Conservation (phyloP, 352 stramenopile genomes). For the Phytophthora tentaculata region DNA sequence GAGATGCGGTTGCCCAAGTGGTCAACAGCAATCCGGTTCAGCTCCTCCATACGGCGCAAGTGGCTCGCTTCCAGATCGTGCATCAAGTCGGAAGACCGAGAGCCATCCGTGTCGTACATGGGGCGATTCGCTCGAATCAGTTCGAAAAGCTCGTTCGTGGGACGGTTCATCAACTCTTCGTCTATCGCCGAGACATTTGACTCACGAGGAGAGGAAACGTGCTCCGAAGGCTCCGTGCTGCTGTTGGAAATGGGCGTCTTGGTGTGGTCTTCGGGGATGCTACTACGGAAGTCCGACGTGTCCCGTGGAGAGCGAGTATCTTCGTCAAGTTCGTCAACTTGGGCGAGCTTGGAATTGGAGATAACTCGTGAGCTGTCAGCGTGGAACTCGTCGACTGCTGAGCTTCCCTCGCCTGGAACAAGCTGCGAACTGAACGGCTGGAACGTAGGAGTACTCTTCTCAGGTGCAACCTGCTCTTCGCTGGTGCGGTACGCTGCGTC, state of each 20-base stretch:
- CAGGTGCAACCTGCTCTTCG: constrained; percentile 20
- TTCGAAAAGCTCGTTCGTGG: constrained; percentile 55
- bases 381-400: constrained; percentile 35
- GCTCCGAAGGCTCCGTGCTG: constrained; percentile 35
- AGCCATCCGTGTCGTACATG: constrained; percentile 5
- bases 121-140: constrained; percentile 48
- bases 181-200: constrained; percentile 43
- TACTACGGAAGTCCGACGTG: constrained; percentile 18
- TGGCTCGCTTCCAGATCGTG: constrained; percentile 54
- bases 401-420: constrained; percentile 26
- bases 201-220: constrained; percentile 25
- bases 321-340: constrained; percentile 30
- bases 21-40: constrained; percentile 57
- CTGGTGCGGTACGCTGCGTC: constrained; percentile 12
- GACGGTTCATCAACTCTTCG: constrained; percentile 56
- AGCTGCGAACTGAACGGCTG: constrained; percentile 31
- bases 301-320: constrained; percentile 25
- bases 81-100: constrained; percentile 46
- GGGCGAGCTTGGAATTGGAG: constrained; percentile 21
- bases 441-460: constrained; percentile 22
- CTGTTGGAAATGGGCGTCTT: constrained; percentile 28
- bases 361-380: constrained; percentile 19
- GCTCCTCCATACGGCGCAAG: constrained; percentile 59
- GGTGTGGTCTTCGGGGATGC: constrained; percentile 25
- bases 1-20: constrained; percentile 55